Base-by-base conservation (phyloP, 257 asterid species). In the Jacaranda mimosifolia region DNA sequence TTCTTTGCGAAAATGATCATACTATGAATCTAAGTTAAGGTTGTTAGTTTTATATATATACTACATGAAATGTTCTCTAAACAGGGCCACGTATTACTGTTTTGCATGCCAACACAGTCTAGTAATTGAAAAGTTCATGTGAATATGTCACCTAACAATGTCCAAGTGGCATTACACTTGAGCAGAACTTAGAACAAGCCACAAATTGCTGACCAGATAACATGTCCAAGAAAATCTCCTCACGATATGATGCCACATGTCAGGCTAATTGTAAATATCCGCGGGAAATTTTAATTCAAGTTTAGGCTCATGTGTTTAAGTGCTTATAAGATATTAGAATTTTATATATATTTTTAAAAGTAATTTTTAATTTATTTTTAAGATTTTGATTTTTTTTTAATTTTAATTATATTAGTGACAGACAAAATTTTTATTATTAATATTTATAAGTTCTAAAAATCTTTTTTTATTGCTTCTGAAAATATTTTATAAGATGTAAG, bases 161-260 rank as follows among this genome's bases (percentile, higher is more conserved):
- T 40, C 68, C 80, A 70, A 73, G 83, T 82, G 85, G 77, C 83
- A 73, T 14, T 10, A 36, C 60, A 56, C 53, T 42, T 57, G 26
- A 19, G 51, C 81, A 80, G 0, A 68, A 58, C 6, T 40, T 21
- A 39, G 13, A 52, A 52, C 52, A 39, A 53, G 3, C 46, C 46
- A 56, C 62, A 35, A 43, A 52, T 39, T 40, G 36, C 9, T 56
- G 19, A 42, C 9, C 40, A 10, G 11, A 43, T 0, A 66, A 66
- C 55, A 39, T 18, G 56, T 21, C 18, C 51, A 43, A 38, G 4
- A 7, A 17, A n/a, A 65, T 42, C 36, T 38, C 3, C 11, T 15
- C 14, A 17, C 38, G n/a, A 65, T 9, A 40, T n/a, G 53, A 3
- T 8, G 74, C 46, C 62, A 70, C 64, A 36, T 68, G 39, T 43